These are phyloP conservation scores for Pythium biforme DNA, from an alignment of 352 stramenopile species.

Conservation along the genomic window DNA sequence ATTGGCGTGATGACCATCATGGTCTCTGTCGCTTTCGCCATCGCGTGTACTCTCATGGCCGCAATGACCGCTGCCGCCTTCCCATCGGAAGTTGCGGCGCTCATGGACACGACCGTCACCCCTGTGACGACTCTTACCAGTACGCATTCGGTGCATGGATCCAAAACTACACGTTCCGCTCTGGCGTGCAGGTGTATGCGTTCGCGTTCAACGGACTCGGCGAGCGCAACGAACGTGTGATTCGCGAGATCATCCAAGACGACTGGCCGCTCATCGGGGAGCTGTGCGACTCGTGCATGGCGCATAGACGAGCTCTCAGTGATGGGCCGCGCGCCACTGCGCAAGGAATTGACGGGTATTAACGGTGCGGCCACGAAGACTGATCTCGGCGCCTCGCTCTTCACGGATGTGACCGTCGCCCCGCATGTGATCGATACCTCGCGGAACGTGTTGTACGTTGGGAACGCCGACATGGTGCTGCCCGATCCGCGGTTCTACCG, in stretches of 20 bases:
- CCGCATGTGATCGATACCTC: constrained; percentile 9
- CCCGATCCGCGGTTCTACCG: constrained; percentile 85
- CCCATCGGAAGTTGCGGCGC: constrained; percentile 33
- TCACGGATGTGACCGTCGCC: constrained; percentile 49
- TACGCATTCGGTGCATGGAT: constrained; percentile 45
- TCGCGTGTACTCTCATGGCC: constrained; percentile 8
- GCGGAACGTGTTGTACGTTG: constrained; percentile 71
- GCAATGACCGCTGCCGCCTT: constrained; percentile 19
- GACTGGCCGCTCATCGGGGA: constrained; percentile 59
- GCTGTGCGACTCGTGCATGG: constrained; percentile 60
- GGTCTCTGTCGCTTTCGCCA: background rate
- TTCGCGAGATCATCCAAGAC: constrained; percentile 57
- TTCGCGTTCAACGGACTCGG: constrained; percentile 36
- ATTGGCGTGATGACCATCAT: background rate
- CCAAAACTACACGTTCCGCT: constrained; percentile 32
- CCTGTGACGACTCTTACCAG: constrained; percentile 75
- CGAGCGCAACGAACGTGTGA: constrained; percentile 48
- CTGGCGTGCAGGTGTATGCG: background rate
- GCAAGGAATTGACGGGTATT: background rate
- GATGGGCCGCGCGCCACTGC: constrained; percentile 38
- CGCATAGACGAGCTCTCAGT: constrained; percentile 41
- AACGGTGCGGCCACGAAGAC: constrained; percentile 20
- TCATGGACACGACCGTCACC: constrained; percentile 51
- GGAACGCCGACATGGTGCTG: constrained; percentile 71
- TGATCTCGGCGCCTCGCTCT: constrained; percentile 35